A percentile compares a stretch with the other conserved stretches of the same genome.
These are phyloP conservation scores for Gynandropsis gynandra DNA, from an alignment of 345 rosid genomes.

Conservation along the genomic window DNA sequence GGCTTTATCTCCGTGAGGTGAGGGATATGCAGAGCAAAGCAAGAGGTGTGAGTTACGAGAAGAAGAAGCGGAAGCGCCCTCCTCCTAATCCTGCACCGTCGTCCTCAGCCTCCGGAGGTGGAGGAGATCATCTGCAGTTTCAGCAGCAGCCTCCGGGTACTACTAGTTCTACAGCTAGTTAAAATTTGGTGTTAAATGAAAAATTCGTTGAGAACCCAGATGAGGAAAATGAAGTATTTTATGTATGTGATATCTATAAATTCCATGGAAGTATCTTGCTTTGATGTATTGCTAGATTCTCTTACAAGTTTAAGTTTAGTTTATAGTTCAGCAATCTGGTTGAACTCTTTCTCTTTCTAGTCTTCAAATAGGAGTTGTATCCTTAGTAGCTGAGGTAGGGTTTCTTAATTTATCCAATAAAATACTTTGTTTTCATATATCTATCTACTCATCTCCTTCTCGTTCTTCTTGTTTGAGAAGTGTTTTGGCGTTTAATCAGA, in stretches of 20 bases:
- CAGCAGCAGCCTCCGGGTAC: neutral
- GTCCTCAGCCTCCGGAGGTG: neutral
- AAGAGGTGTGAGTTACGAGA: constrained; percentile 43
- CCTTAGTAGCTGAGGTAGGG: constrained; percentile 20
- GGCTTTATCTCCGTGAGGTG: constrained; percentile 40
- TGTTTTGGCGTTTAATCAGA: no score
- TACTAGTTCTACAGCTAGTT: constrained; percentile 2
- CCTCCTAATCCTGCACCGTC: constrained; percentile 7
- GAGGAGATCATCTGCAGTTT: no score
- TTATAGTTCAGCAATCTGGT: no score
- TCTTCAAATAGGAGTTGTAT: neutral
- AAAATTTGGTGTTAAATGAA: neutral
- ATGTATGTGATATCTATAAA: no score
- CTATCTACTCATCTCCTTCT: no score
- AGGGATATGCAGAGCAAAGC: constrained; percentile 43
- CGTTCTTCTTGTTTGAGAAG: constrained; percentile 1
- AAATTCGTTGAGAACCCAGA: no score
- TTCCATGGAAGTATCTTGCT: no score
- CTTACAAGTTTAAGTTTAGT: no score
- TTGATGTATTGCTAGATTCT: no score
- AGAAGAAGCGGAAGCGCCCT: constrained; percentile 45
- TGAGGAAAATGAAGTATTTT: no score
- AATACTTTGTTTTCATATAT: constrained; percentile 11
- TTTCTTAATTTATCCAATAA: neutral
- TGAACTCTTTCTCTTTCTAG: neutral